A percentile compares a stretch with the other conserved stretches of the same genome.
phyloP scores from a whole-genome alignment of 108 stramenopile genomes.

The Conticribra guillardii region DNA sequence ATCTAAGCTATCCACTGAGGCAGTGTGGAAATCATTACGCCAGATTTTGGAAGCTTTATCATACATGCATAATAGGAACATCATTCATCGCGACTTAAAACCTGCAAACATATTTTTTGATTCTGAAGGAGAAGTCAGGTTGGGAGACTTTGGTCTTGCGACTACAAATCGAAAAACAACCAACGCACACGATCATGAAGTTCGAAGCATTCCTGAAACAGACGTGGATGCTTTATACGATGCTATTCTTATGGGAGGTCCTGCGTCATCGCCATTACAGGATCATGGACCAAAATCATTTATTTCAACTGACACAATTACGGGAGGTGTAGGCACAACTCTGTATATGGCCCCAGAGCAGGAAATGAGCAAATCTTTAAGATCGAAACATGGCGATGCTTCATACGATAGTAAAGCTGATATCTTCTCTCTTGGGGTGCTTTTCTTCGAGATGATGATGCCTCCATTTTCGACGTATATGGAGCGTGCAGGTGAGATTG shows the following conservation, averaged over 20 bases:
- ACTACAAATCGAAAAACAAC: slow-evolving; percentile 39
- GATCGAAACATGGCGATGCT: slow-evolving; percentile 31
- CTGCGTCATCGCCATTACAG: not conserved
- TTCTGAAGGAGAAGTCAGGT: slow-evolving; percentile 46
- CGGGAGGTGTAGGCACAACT: slow-evolving; percentile 84
- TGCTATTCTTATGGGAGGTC: slow-evolving; percentile 54
- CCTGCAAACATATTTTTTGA: slow-evolving; percentile 4
- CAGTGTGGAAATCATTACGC: slow-evolving; percentile 72
- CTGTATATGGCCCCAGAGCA: slow-evolving; percentile 80
- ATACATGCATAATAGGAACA: slow-evolving; percentile 70
- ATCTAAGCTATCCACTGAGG: slow-evolving; percentile 43
- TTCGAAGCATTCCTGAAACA: slow-evolving; percentile 23
- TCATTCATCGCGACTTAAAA: slow-evolving; percentile 76
- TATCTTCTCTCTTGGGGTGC: slow-evolving; percentile 80
- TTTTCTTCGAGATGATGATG: slow-evolving; percentile 82
- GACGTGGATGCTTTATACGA: slow-evolving; percentile 58
- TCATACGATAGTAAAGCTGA: slow-evolving; percentile 79
- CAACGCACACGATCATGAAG: slow-evolving; percentile 14
- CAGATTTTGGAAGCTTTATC: slow-evolving; percentile 83
- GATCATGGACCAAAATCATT: slow-evolving; percentile 6
- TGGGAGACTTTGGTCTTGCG: slow-evolving; percentile 84
- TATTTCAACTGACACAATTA: slow-evolving; percentile 60
- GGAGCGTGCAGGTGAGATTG: not conserved
- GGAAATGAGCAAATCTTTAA: slow-evolving; percentile 31
- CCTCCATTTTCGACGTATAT: slow-evolving; percentile 61